A percentile compares a stretch with the other conserved stretches of the same genome.
These are phyloP conservation scores for Backusella luteola DNA, from an alignment of 192 early-diverging fungal species.

Conservation along the genomic window DNA sequence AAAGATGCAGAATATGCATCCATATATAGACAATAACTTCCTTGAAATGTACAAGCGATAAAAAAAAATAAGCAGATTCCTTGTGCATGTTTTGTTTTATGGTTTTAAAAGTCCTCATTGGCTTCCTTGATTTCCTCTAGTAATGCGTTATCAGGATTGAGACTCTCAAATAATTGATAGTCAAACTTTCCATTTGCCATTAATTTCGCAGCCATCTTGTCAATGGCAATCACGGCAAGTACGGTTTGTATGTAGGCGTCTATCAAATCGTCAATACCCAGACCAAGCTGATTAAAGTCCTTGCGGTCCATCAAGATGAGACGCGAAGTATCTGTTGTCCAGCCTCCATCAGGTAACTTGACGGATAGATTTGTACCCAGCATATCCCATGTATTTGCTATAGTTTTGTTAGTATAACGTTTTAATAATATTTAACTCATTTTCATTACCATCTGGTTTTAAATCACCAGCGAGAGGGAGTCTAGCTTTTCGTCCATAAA, in stretches of 20 bases:
- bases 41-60: not conserved
- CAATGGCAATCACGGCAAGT: slow-evolving; percentile 80
- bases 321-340: slow-evolving; percentile 84
- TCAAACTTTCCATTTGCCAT: slow-evolving; percentile 55
- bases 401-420: not conserved
- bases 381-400: slow-evolving; percentile 86
- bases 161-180: slow-evolving; percentile 52
- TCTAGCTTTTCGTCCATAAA: slow-evolving; percentile 79
- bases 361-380: slow-evolving; percentile 85
- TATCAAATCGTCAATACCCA: slow-evolving; percentile 85
- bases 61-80: too few species aligned
- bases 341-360: slow-evolving; percentile 69
- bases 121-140: slow-evolving; percentile 49
- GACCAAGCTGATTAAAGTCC: slow-evolving; percentile 84
- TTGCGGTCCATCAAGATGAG: slow-evolving; percentile 86
- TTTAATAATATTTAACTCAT: not conserved
- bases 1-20: not conserved
- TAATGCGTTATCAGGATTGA: slow-evolving; percentile 63
- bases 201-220: slow-evolving; percentile 67
- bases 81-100: not conserved
- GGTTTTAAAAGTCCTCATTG: slow-evolving; percentile 33
- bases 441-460: slow-evolving; percentile 43
- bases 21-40: not conserved
- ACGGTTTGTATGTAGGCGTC: slow-evolving; percentile 90
- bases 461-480: slow-evolving; percentile 65